A percentile compares a stretch with the other conserved stretches of the same genome.
Conservation (phyloP, 2,329 filamentous ascomycete genomes). For the Amauroascus verrucosus region DNA sequence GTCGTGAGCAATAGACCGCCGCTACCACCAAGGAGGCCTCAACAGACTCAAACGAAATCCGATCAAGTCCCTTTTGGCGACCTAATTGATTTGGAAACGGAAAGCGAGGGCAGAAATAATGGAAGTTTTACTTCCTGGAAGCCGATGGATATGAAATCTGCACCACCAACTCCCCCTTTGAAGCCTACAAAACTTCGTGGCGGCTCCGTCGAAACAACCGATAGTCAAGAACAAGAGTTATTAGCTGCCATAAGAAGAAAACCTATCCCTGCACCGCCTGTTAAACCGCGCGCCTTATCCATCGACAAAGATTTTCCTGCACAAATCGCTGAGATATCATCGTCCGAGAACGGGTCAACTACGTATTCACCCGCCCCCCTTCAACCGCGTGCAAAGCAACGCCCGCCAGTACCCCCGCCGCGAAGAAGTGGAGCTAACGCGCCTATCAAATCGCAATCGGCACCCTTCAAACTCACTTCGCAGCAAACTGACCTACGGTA, state of each 20-base stretch:
- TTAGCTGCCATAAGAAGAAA: constrained; percentile 14
- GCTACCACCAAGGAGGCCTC: constrained; percentile 31
- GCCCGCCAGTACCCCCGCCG: constrained; percentile 19
- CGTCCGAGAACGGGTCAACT: neutral
- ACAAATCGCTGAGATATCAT: neutral
- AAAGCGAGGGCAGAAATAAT: constrained; percentile 11
- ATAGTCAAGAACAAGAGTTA: constrained; percentile 2
- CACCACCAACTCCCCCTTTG: constrained; percentile 35
- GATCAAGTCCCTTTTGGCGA: constrained; percentile 22
- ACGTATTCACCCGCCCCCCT: constrained; percentile 12
- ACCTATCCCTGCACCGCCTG: constrained; percentile 16
- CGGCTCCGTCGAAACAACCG: constrained; percentile 8
- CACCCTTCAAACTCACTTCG: constrained; percentile 12
- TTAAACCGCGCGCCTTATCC: constrained; percentile 14
- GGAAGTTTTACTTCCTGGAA: constrained; percentile 10
- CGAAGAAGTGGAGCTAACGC: constrained; percentile 19
- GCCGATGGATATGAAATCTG: neutral
- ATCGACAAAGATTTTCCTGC: neutral
- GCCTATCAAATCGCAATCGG: constrained; percentile 12
- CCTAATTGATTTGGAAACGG: constrained; percentile 31
- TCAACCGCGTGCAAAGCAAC: constrained; percentile 19
- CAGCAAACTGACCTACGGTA: constrained; percentile 14
- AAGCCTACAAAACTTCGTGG: constrained; percentile 31
- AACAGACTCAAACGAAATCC: constrained; percentile 19
- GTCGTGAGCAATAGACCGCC: constrained; percentile 26